Conservation (phyloP, 768 basidiomycete species). For the Ephemerocybe angulata region DNA sequence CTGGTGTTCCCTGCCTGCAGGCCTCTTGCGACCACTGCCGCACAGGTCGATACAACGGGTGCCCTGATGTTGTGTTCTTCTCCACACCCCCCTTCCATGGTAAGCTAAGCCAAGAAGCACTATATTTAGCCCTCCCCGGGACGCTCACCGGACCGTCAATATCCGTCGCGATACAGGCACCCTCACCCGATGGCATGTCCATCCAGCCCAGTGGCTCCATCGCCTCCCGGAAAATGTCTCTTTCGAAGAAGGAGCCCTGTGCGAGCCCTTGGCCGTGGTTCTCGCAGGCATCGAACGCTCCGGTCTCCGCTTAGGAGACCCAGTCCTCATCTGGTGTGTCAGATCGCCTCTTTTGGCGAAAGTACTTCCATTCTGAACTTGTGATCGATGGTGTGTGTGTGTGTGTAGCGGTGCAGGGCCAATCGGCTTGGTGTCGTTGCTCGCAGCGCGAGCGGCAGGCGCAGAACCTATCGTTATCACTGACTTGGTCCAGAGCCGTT, state of each 20-base stretch:
- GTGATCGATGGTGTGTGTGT: no score
- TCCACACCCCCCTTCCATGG: constrained; percentile 70
- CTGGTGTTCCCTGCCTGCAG: constrained; percentile 64
- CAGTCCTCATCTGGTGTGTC: constrained; percentile 54
- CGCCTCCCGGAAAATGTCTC: constrained; percentile 57
- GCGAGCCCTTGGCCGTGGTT: constrained; percentile 65
- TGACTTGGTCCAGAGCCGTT: constrained; percentile 59
- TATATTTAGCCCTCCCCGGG: no score
- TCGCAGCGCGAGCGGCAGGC: constrained; percentile 64
- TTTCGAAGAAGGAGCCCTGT: constrained; percentile 65
- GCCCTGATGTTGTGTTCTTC: constrained; percentile 59
- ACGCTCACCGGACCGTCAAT: no score
- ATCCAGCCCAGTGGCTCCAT: constrained; percentile 67
- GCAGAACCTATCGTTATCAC: constrained; percentile 70
- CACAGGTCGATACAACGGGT: constrained; percentile 63
- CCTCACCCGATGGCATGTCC: constrained; percentile 61
- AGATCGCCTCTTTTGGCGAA: background rate
- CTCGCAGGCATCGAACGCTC: constrained; percentile 66
- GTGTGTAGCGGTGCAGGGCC: constrained; percentile 57
- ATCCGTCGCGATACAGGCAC: constrained; percentile 40
- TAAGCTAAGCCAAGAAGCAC: constrained; percentile 15
- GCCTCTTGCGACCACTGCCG: constrained; percentile 59
- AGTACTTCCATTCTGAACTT: background rate
- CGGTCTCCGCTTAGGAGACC: constrained; percentile 61
- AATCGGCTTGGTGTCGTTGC: constrained; percentile 58